Base-by-base conservation (phyloP, 371 early-diverging fungal species). In the Capillidium heterosporum region DNA sequence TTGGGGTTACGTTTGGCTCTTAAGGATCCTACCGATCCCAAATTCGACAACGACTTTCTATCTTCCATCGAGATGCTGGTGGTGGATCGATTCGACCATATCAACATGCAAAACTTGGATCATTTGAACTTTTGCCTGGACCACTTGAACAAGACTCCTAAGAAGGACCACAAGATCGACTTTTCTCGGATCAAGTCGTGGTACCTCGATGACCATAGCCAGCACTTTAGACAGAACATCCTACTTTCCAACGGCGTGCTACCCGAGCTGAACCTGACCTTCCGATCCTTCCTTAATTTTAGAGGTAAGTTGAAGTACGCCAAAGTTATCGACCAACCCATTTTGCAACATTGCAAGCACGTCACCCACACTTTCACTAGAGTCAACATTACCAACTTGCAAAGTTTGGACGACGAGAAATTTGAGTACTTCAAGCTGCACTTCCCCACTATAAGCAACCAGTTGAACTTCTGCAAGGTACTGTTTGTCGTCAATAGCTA, bases 61-160 rank as follows among this genome's bases (percentile, higher is more conserved):
- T 86, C 93, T 0, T 89, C 90, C 0, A 85, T 98, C 32, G 94
- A 95, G 58, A 51, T 95, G 27, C 71, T 92, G 5, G 78, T 95
- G 48, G 60, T 92, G 26, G 95, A 95, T 66, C 84, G 85, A 62
- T 72, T 87, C 24, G 85, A 91, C 42, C 76, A 82, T 32, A 70
- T 95, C 56, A 62, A 85, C 59, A 95, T 95, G 95, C 98, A 98
- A 64, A 98, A 95, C 71, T 95, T 95, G 95, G 95, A 96, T 56
- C 95, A 98, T 60, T 70, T 95, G 44, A 69, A 78, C 66, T 84
- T 87, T 57, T 63, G 93, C 2, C 84, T 92, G 47, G 71, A 82
- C 11, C 75, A 85, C 61, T 49, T 93, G 60, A 96, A 97, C 61
- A 50, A 74, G 56, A 86, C 85, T 17, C 96, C 98, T 11, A 86